Evolutionary conservation across 768 basidiomycete genomes (phyloP).

Genomic region (Pleurotus citrinopileatus): DNA sequence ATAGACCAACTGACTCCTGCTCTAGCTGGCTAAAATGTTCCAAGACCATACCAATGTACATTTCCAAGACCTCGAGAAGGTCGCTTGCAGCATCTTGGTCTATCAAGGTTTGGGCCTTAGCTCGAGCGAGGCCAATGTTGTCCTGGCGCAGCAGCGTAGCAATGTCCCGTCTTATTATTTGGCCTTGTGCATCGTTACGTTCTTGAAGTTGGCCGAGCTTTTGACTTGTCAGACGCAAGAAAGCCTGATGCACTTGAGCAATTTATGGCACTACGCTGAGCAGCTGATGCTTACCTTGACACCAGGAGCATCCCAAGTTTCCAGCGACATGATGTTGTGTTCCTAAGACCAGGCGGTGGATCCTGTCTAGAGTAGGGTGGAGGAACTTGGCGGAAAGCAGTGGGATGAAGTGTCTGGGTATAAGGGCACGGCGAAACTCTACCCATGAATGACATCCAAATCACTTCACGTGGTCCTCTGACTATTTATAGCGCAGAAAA

Average conservation of each 20-base stretch:
- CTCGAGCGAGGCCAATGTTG: conserved; percentile 60
- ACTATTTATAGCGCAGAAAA: too few relatives aligned
- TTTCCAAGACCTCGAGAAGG: conserved; percentile 62
- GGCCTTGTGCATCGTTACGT: conserved; percentile 61
- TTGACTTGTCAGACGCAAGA: conserved; percentile 62
- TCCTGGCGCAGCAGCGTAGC: conserved; percentile 61
- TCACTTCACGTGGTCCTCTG: too few relatives aligned
- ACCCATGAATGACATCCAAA: too few relatives aligned
- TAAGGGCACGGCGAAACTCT: too few relatives aligned
- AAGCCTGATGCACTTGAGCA: conserved; percentile 38
- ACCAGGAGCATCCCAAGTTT: conserved; percentile 8
- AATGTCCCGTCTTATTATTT: conserved; percentile 65
- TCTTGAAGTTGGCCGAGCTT: conserved; percentile 69
- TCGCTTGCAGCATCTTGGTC: conserved; percentile 61
- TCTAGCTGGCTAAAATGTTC: conserved; percentile 60
- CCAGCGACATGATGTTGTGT: background rate
- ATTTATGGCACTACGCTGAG: background rate
- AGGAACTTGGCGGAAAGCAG: too few relatives aligned
- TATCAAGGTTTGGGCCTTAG: conserved; percentile 69
- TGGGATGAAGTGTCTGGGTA: too few relatives aligned
- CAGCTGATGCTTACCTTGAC: conserved; percentile 15
- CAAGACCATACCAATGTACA: conserved; percentile 60
- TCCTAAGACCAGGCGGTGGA: too few relatives aligned
- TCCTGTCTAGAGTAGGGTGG: too few relatives aligned
- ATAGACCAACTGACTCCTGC: conserved; percentile 33